A percentile compares a stretch with the other conserved stretches of the same genome.
Conservation (phyloP, 179 eudicot genomes). For the Amaranthus tricolor region DNA sequence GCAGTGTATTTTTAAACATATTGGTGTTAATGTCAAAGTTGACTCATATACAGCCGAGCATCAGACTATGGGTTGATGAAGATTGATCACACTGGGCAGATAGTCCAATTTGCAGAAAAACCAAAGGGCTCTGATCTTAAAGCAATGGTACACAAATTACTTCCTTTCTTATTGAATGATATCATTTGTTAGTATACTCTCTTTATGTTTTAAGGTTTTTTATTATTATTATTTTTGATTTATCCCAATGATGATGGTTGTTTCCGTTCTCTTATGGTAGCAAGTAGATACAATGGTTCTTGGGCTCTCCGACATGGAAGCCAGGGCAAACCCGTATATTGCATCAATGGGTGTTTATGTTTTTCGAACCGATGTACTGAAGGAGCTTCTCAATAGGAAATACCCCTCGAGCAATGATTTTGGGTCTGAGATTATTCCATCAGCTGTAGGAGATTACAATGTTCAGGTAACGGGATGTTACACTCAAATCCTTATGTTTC, state of each 20-base stretch:
- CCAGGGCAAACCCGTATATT: conserved; percentile 62
- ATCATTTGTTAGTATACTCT: neutral
- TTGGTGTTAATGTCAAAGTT: conserved; percentile 12
- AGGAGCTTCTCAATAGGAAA: conserved; percentile 57
- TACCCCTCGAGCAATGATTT: conserved; percentile 82
- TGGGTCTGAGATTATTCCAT: conserved; percentile 91
- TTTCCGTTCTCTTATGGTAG: conserved; percentile 32
- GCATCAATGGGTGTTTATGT: conserved; percentile 99
- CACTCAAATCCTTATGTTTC: neutral
- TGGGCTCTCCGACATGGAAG: conserved; percentile 63
- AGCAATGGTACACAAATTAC: conserved; percentile 51
- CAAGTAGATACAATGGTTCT: conserved; percentile 81
- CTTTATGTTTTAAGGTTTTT: neutral
- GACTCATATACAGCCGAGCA: conserved; percentile 69
- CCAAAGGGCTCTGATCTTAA: conserved; percentile 76
- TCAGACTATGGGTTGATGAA: conserved; percentile 94
- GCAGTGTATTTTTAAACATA: neutral
- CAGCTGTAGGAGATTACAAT: conserved; percentile 76
- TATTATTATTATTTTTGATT: neutral
- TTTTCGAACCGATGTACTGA: conserved; percentile 73
- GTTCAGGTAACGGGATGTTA: conserved; percentile 55
- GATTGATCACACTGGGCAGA: conserved; percentile 70
- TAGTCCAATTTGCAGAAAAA: conserved; percentile 79
- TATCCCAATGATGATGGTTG: neutral
- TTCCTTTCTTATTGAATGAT: neutral